Evolutionary conservation across 1,284 basidiomycete genomes (phyloP), one percentile per base, ranked within the genome.

Genomic region (Trametes hirsuta): DNA sequence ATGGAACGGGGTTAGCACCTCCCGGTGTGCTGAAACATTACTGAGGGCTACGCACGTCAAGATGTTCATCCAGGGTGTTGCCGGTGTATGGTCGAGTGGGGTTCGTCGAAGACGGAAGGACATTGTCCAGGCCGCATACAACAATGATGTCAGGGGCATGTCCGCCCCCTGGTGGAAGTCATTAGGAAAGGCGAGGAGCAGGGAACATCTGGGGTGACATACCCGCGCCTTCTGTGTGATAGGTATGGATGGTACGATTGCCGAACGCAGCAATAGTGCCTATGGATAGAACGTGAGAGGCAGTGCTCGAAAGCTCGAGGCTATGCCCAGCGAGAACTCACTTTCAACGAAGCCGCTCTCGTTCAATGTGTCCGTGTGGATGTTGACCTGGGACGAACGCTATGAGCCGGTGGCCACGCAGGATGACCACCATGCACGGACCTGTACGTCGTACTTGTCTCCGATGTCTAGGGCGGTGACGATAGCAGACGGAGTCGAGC

Each of bases 111-210:
- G 92, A 95, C 0, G 97, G 97, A n/a, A 99, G 79, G 1, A 99
- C 95, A 63, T 99, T 97, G 2, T 87, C 77, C 36, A 89, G 85
- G 41, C 93, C 94, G 66, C 95, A 97, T 22, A 98, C 96, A 14
- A 94, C 90, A 71, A 99, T 97, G 74, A 99, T 98, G 71, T 99
- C 97, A 0, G 97, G 97, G 2, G 97, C 97, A 72, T 98, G 97
- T 3, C 97, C 97, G 24, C 97, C 97, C 57, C 91, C 89, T 91
- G 50, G 5, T 39, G 46, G 40, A 57, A 2, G 42, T 36, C 21
- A 46, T 21, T 36, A 47, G 56, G 41, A 18, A n/a, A 36, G 55
- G 34, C 41, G 49, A 37, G 21, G 35, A 59, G 14, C 24, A 10
- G 9, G 41, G 40, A 30, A 37, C 18, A 12, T 25, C 39, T 34